Conservation (phyloP, 2,329 filamentous ascomycete genomes). For the Colletotrichum falcatum region DNA sequence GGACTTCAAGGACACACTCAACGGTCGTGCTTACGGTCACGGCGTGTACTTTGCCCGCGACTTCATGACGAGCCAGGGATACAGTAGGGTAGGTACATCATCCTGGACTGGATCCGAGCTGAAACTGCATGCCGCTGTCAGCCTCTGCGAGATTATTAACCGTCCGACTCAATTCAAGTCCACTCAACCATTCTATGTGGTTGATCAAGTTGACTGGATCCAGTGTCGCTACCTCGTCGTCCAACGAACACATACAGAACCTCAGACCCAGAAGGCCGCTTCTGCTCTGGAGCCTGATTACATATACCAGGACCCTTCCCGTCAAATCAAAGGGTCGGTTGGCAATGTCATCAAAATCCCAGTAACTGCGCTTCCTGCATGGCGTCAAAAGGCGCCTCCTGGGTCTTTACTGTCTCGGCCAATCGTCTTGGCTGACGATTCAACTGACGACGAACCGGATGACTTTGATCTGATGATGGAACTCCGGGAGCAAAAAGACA, state of each 20-base stretch:
- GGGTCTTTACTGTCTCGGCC: conserved; percentile 4
- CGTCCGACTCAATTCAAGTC: conserved; percentile 70
- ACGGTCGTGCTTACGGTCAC: conserved; percentile 81
- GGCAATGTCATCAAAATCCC: conserved; percentile 44
- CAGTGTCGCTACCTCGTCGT: conserved; percentile 88
- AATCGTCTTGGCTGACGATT: background rate
- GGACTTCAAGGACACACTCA: conserved; percentile 70
- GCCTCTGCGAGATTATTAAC: conserved; percentile 90
- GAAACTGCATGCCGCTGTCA: conserved; percentile 69
- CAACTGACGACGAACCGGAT: conserved; percentile 32
- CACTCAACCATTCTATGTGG: conserved; percentile 73
- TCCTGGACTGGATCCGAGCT: conserved; percentile 77
- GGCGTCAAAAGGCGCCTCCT: conserved; percentile 2
- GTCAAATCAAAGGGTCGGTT: conserved; percentile 29
- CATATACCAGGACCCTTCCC: conserved; percentile 46
- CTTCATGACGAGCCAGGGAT: conserved; percentile 67
- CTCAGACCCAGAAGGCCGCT: background rate
- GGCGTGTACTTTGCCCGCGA: conserved; percentile 83
- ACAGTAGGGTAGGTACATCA: conserved; percentile 48
- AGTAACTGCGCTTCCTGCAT: conserved; percentile 44
- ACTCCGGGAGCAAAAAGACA: conserved; percentile 14
- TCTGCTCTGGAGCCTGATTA: conserved; percentile 37
- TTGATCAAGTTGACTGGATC: conserved; percentile 85
- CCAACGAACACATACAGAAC: background rate
- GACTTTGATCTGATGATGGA: conserved; percentile 44